These are phyloP conservation scores for Taiwanofungus camphoratus DNA, from an alignment of 1,284 basidiomycete species.

Conservation along the genomic window DNA sequence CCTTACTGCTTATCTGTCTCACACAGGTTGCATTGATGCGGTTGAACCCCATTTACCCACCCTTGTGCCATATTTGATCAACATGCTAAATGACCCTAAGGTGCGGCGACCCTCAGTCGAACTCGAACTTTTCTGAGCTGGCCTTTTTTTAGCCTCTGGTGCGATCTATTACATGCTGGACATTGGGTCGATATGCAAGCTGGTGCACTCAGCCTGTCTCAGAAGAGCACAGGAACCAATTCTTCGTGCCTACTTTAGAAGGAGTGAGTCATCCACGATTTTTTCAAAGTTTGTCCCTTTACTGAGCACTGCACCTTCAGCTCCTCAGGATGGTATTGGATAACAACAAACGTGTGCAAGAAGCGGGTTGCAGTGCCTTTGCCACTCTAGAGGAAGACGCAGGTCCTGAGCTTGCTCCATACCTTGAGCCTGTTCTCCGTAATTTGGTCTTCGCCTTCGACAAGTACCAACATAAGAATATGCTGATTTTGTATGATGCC, in stretches of 20 bases:
- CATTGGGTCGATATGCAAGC: conserved; percentile 94
- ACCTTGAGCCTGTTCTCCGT: conserved; percentile 89
- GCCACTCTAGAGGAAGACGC: conserved; percentile 99
- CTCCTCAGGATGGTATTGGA: conserved; percentile 97
- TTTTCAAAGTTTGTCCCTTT: neutral
- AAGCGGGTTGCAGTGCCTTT: conserved; percentile 98
- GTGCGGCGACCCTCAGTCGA: conserved; percentile 34
- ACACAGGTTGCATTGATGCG: conserved; percentile 87
- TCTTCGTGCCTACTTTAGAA: conserved; percentile 97
- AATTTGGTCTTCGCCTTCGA: conserved; percentile 96
- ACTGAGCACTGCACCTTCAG: conserved; percentile 33
- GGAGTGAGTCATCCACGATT: conserved; percentile 59
- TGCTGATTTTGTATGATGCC: conserved; percentile 97
- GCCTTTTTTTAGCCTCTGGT: conserved; percentile 74
- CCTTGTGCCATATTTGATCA: conserved; percentile 89
- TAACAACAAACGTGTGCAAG: conserved; percentile 98
- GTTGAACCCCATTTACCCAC: conserved; percentile 93
- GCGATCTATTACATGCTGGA: conserved; percentile 99
- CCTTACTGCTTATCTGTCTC: conserved; percentile 7
- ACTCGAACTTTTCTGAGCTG: neutral
- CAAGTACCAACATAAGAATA: conserved; percentile 99
- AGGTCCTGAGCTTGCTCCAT: conserved; percentile 84
- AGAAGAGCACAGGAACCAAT: conserved; percentile 83
- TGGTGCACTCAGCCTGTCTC: conserved; percentile 86
- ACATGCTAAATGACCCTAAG: conserved; percentile 88